Conservation (phyloP, 768 basidiomycete genomes). For the Boletus vermiculosoides region DNA sequence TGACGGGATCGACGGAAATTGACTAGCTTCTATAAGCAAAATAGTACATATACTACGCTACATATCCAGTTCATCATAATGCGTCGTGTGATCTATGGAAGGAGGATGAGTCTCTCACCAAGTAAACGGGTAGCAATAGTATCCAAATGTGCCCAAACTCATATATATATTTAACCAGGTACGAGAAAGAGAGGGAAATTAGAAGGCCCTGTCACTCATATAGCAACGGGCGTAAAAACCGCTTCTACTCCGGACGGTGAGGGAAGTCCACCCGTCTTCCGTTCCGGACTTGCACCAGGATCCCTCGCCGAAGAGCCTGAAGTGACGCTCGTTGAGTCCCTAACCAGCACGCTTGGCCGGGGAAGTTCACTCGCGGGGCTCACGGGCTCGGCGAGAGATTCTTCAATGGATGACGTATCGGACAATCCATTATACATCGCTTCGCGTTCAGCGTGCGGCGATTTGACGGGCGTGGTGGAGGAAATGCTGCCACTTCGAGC, state of each 20-base stretch:
- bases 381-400: constrained; percentile 34
- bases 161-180: constrained; percentile 6
- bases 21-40: constrained; percentile 21
- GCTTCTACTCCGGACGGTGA: constrained; percentile 16
- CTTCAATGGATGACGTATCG: constrained; percentile 38
- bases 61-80: constrained; percentile 15
- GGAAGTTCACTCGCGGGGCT: constrained; percentile 33
- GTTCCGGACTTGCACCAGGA: constrained; percentile 29
- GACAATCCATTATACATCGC: constrained; percentile 29
- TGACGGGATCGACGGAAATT: constrained; percentile 18
- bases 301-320: constrained; percentile 29
- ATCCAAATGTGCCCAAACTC: constrained; percentile 14
- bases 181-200: constrained; percentile 14
- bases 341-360: constrained; percentile 28
- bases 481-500: constrained; percentile 51
- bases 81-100: constrained; percentile 6
- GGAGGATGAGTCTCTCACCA: not conserved
- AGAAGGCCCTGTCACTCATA: constrained; percentile 27
- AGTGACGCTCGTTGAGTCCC: constrained; percentile 29
- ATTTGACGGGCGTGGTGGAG: constrained; percentile 37
- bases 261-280: constrained; percentile 20
- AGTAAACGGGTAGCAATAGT: constrained; percentile 10
- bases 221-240: constrained; percentile 25
- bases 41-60: constrained; percentile 30
- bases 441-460: constrained; percentile 27